Conservation (phyloP, 108 stramenopile species). For the Skeletonema costatum region DNA sequence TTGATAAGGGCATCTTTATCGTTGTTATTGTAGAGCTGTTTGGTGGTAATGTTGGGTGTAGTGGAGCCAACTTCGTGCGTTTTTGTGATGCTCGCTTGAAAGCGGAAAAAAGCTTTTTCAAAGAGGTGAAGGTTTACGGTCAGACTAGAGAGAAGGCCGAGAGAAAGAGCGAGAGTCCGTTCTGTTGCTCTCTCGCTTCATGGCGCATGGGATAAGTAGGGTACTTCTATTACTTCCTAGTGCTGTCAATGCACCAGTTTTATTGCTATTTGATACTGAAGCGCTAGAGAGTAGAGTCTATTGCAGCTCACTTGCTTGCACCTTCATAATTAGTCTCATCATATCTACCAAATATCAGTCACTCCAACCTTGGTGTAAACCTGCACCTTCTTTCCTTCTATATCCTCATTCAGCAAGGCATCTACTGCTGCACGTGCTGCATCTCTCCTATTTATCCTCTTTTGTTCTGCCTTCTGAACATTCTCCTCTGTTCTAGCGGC, state of each 20-base stretch:
- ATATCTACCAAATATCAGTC: constrained; percentile 18
- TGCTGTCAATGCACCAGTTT: too few species aligned
- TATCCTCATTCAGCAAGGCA: constrained; percentile 63
- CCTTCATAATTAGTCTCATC: not conserved
- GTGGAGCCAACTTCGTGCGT: not conserved
- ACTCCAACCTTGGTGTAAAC: constrained; percentile 37
- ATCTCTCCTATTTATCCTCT: constrained; percentile 80
- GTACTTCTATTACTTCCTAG: too few species aligned
- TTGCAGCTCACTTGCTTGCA: not conserved
- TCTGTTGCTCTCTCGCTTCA: too few species aligned
- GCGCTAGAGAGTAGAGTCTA: too few species aligned
- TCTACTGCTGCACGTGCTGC: constrained; percentile 78
- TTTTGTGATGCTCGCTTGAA: not conserved
- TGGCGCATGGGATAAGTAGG: too few species aligned
- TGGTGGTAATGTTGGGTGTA: not conserved
- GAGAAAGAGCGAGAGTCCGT: too few species aligned
- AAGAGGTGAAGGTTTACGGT: too few species aligned
- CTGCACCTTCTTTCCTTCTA: constrained; percentile 62
- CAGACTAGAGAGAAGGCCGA: too few species aligned
- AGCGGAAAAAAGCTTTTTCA: too few species aligned
- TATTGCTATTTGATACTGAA: too few species aligned
- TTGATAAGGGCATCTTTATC: not conserved
- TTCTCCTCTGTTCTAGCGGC: not conserved
- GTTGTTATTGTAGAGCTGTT: not conserved
- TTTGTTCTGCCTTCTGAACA: constrained; percentile 20